A percentile compares a stretch with the other conserved stretches of the same genome.
Evolutionary conservation across 345 rosid species (phyloP).

Genomic region (Salix dunnii): DNA sequence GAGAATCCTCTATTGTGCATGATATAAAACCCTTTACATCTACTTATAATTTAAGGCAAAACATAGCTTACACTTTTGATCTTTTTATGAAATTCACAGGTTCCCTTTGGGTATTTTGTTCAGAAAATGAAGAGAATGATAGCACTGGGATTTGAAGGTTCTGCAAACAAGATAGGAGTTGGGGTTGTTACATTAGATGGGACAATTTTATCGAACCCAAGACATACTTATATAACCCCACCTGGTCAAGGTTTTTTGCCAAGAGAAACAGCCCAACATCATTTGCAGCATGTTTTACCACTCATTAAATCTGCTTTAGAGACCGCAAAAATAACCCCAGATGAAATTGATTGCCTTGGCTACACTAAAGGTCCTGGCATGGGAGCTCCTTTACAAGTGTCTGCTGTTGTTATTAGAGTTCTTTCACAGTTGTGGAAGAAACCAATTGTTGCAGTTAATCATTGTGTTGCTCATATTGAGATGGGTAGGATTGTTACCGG

Average conservation of each 20-base stretch:
- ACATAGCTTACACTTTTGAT: not conserved
- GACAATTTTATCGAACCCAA: constrained; percentile 79
- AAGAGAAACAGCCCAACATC: constrained; percentile 91
- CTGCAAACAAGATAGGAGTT: constrained; percentile 90
- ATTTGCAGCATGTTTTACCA: constrained; percentile 80
- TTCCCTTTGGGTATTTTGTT: not conserved
- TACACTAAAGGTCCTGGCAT: constrained; percentile 95
- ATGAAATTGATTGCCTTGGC: constrained; percentile 82
- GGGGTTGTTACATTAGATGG: constrained; percentile 86
- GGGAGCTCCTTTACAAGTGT: constrained; percentile 90
- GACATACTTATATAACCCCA: constrained; percentile 91
- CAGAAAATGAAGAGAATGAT: constrained; percentile 60
- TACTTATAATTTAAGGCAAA: not conserved
- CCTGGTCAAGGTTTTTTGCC: constrained; percentile 98
- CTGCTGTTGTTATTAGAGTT: constrained; percentile 70
- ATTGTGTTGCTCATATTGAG: constrained; percentile 97
- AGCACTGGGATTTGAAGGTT: constrained; percentile 90
- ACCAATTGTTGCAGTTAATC: constrained; percentile 83
- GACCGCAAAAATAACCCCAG: constrained; percentile 54
- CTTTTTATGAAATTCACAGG: not conserved
- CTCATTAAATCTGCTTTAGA: constrained; percentile 64
- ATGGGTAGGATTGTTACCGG: constrained; percentile 97
- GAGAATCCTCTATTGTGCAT: not conserved
- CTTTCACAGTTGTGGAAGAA: constrained; percentile 91
- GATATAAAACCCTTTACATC: not conserved